These are phyloP conservation scores for Chenopodium suecicum DNA, from an alignment of 148 eudicot genomes.

Conservation along the genomic window DNA sequence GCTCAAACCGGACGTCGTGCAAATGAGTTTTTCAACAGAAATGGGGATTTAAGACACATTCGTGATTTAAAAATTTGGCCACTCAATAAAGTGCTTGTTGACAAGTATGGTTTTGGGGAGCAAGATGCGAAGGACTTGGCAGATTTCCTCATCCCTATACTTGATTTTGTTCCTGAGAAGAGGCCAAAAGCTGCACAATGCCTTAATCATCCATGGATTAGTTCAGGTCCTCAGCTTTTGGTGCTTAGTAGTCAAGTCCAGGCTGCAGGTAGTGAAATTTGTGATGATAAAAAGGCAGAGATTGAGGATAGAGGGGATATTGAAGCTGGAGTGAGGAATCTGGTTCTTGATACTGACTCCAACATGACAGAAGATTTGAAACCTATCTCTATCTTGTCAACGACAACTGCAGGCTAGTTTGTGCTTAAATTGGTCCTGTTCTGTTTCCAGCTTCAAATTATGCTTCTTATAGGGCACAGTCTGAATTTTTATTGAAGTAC, in stretches of 20 bases:
- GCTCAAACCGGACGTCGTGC: constrained; percentile 79
- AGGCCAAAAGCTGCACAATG: constrained; percentile 84
- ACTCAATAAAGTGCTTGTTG: constrained; percentile 66
- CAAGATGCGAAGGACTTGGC: constrained; percentile 73
- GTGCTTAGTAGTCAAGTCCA: constrained; percentile 16
- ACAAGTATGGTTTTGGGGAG: constrained; percentile 72
- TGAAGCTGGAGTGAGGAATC: constrained; percentile 64
- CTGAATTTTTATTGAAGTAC: not conserved
- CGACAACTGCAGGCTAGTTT: constrained; percentile 12
- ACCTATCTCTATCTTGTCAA: constrained; percentile 16
- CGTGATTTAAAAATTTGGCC: constrained; percentile 82
- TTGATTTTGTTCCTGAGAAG: constrained; percentile 86
- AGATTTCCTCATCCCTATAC: constrained; percentile 73
- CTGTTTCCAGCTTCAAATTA: constrained; percentile 5
- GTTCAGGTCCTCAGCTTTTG: constrained; percentile 43
- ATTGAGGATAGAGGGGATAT: constrained; percentile 62
- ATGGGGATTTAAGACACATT: constrained; percentile 81
- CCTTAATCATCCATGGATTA: constrained; percentile 82
- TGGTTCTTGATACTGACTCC: constrained; percentile 47
- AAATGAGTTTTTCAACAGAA: constrained; percentile 72
- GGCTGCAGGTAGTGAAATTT: not conserved
- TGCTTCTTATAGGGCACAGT: not conserved
- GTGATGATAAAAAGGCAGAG: constrained; percentile 29
- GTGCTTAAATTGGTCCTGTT: not conserved
- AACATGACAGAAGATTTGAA: constrained; percentile 24